Evolutionary conservation across 768 basidiomycete species (phyloP).

Genomic region (Dacryopinax spathularia): DNA sequence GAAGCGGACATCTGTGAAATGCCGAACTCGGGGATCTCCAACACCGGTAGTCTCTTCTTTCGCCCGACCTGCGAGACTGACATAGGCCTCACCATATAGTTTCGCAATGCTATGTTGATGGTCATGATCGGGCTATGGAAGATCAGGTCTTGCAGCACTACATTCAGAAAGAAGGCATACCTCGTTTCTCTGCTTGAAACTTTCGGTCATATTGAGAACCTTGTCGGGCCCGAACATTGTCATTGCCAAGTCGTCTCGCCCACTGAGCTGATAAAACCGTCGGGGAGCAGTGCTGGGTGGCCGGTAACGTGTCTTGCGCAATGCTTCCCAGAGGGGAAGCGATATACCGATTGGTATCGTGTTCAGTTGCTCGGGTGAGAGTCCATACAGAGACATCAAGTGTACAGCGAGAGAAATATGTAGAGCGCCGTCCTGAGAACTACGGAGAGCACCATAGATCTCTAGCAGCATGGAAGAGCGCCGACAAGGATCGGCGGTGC

Average conservation of each 20-base stretch:
- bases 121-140: background rate
- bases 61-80: background rate
- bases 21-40: conserved; percentile 31
- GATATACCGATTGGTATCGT: conserved; percentile 19
- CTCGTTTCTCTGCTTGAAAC: background rate
- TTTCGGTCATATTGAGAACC: background rate
- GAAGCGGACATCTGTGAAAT: conserved; percentile 73
- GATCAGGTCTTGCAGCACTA: background rate
- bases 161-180: background rate
- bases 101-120: background rate
- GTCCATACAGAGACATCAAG: background rate
- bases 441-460: background rate
- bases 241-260: background rate
- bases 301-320: conserved; percentile 26
- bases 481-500: background rate
- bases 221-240: background rate
- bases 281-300: background rate
- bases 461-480: background rate
- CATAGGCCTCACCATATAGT: background rate
- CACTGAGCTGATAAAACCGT: background rate
- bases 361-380: background rate
- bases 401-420: background rate
- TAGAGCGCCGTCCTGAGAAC: background rate
- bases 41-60: background rate
- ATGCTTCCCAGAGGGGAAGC: conserved; percentile 67